Base-by-base conservation (phyloP, 495 filamentous ascomycete genomes). In the Xylaria telfairii region DNA sequence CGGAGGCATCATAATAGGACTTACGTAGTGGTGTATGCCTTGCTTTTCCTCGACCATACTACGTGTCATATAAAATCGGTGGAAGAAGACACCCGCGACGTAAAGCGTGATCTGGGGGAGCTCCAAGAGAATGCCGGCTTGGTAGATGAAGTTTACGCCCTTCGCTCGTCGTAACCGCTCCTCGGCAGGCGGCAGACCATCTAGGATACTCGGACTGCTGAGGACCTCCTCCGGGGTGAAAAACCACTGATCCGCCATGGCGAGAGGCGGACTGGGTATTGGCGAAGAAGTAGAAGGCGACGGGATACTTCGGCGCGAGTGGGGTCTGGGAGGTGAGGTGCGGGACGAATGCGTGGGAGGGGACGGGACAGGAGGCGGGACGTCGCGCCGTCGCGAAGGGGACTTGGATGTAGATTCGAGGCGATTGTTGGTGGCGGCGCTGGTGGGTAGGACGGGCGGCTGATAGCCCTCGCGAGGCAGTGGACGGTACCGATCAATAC, bases 61-160 rank as follows among this genome's bases (percentile, higher is more conserved):
- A 70, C 89, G 87, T 65, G 96, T 90, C 93, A 98, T 97, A 74
- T 92, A 94, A 80, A 97, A 98, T 10, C 96, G 90, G 76, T 99
- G 94, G 76, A 99, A 91, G 81, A 96, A 97, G 19, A 97, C 90
- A 30, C 91, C 90, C n/a, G 96, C 96, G 1, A 96, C 96, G 75
- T 91, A 92, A 41, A 98, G 85, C 4, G 96, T 98, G 53, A 95
- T 87, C 77, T 97, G 94, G 21, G 96, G 95, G 51, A 99, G 86
- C 77, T 95, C 95, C 46, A 98, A 87, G 84, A 97, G 89, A 67
- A 98, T 93, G 70, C 95, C 96, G 62, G 94, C 93, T 80, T 97
- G 94, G 72, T 91, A 88, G 75, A 99, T 97, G 84, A 99, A 99
- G 79, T 97, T 96, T 71, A 96, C 91, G 53, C 95, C 95, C 78